Conservation (phyloP, 495 filamentous ascomycete species). For the Talaromyces adpressus region DNA sequence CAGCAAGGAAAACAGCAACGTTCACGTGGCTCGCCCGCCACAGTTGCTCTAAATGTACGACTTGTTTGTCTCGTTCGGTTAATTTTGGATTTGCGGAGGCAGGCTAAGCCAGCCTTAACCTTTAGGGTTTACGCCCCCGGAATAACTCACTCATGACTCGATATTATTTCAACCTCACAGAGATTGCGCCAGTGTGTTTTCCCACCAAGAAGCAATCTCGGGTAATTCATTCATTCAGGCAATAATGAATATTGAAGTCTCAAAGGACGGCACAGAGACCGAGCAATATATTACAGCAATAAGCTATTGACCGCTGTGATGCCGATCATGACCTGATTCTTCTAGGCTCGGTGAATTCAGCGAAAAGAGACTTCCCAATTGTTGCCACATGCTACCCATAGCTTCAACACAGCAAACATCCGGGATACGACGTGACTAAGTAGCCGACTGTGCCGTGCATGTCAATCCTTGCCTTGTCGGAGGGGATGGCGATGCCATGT, state of each 20-base stretch:
- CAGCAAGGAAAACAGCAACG: not conserved
- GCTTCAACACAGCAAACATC: not conserved
- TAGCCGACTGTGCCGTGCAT: slow-evolving; percentile 1
- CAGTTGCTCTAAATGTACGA: no score
- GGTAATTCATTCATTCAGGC: not conserved
- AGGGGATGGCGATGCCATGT: not conserved
- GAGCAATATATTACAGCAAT: not conserved
- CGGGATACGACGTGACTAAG: not conserved
- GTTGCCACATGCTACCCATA: not conserved
- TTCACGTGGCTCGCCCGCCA: not conserved
- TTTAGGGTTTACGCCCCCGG: not conserved
- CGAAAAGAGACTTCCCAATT: not conserved
- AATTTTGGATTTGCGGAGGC: not conserved
- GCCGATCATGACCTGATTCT: not conserved
- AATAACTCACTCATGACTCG: not conserved
- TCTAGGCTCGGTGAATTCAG: not conserved
- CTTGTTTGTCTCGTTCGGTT: not conserved
- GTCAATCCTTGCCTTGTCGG: slow-evolving; percentile 4
- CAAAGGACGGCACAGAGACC: not conserved
- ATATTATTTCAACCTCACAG: not conserved
- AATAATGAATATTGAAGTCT: not conserved
- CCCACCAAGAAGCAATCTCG: not conserved
- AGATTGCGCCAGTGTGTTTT: not conserved
- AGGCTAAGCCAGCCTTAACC: not conserved
- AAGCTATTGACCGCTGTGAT: not conserved